Evolutionary conservation across 768 basidiomycete genomes (phyloP).

Genomic region (Hericium erinaceus): DNA sequence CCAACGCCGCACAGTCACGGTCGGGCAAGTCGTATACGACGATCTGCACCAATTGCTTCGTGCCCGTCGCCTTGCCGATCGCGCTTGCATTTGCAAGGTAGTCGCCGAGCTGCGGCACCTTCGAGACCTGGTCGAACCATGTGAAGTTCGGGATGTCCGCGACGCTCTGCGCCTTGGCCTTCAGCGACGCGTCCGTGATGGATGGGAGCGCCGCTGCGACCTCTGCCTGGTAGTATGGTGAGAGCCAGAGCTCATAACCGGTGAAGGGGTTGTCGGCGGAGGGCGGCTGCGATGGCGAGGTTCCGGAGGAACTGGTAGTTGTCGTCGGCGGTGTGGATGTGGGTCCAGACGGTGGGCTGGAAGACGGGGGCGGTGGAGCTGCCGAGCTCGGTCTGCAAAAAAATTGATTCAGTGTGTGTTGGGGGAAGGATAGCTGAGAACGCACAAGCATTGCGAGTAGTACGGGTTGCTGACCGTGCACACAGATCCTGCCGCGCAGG

Average conservation of each 20-base stretch:
- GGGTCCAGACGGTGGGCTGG: slow-evolving; percentile 2
- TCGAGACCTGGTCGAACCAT: slow-evolving; percentile 50
- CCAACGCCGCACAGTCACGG: slow-evolving; percentile 56
- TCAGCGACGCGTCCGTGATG: slow-evolving; percentile 39
- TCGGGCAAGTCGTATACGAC: slow-evolving; percentile 49
- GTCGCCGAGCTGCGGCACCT: slow-evolving; percentile 43
- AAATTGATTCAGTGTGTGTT: slow-evolving; percentile 4
- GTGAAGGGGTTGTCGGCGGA: slow-evolving; percentile 43
- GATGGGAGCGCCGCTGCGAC: slow-evolving; percentile 37
- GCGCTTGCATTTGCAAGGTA: slow-evolving; percentile 47
- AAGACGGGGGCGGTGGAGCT: slow-evolving; percentile 6
- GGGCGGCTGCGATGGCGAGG: slow-evolving; percentile 23
- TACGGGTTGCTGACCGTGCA: slow-evolving; percentile 24
- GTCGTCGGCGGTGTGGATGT: slow-evolving; percentile 8
- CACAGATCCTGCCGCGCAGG: slow-evolving; percentile 23
- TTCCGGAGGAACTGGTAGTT: slow-evolving; percentile 19
- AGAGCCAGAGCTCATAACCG: slow-evolving; percentile 43
- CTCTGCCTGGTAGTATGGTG: slow-evolving; percentile 48
- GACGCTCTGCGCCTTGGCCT: slow-evolving; percentile 42
- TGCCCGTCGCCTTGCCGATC: slow-evolving; percentile 34
- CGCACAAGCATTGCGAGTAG: slow-evolving; percentile 26
- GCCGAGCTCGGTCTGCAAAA: slow-evolving; percentile 6
- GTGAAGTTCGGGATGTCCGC: slow-evolving; percentile 55
- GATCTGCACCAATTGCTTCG: slow-evolving; percentile 34
- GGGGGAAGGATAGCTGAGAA: neutral